Evolutionary conservation across 2,329 filamentous ascomycete species (phyloP), one percentile per base, ranked within the genome.

Genomic region (Phialophora expanda): DNA sequence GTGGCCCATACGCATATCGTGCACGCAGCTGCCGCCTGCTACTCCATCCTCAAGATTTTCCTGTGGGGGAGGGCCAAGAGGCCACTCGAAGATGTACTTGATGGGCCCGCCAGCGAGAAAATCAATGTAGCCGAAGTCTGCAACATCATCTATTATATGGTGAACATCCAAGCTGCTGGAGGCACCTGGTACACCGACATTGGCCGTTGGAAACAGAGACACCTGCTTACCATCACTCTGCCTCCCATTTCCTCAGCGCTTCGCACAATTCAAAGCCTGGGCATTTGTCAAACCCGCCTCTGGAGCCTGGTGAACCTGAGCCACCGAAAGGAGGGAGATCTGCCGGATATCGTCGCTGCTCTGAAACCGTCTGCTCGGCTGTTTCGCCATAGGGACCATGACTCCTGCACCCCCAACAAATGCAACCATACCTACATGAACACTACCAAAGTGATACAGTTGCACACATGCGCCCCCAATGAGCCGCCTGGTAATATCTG

Each of bases 351-450:
- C 44, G 44, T 48, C 17, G 44, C 44, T 5, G 44, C 44, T 48
- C 44, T 48, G 20, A 48, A 48, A 48, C 44, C 44, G 11, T n/a
- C 44, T 48, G 44, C 44, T 20, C 44, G 44, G 3, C 12, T 20
- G 17, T 48, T 48, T 48, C 44, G 44, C 6, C 44, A 48, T 12
- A 48, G 20, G 11, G 44, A 48, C 44, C 44, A 48, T 20, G 44
- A 48, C 22, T 17, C 44, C 44, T 48, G 44, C 44, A 48, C 44
- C 17, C 44, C 44, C 17, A 48, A 22, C 22, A 48, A 48, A 48
- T 48, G 44, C 44, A 48, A 48, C 44, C n/a, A 48, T 48, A 48
- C 44, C 44, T 48, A 48, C 44, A n/a, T 48, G 44, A 48, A 48
- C 22, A 48, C 44, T n/a, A 48, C 44, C 17, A 48, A 48, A 20